Percentiles rank a stretch among this genome's conserved stretches.
Evolutionary conservation across 1,284 basidiomycete genomes (phyloP).

Genomic region (Phenoliferia sp.): DNA sequence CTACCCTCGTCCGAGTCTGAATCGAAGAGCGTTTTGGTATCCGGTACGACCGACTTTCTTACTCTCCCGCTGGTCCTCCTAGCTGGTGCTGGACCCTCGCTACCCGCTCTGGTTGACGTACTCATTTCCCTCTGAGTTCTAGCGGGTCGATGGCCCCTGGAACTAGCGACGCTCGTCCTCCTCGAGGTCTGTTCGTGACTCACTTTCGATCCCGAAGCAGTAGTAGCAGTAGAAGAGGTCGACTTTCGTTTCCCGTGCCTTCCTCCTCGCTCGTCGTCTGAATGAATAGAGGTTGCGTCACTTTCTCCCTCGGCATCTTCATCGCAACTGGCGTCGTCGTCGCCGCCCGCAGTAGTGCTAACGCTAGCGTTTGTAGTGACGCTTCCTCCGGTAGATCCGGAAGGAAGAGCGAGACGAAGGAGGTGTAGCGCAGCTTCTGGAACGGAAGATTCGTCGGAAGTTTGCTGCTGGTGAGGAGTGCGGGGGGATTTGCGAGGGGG

Average conservation of each 20-base stretch:
- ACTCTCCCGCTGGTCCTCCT: constrained; percentile 15
- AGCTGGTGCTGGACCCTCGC: not conserved
- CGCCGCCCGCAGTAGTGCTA: constrained; percentile 7
- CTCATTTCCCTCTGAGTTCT: constrained; percentile 11
- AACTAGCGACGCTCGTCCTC: constrained; percentile 19
- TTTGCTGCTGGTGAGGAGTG: not conserved
- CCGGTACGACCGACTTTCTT: constrained; percentile 11
- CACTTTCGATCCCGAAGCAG: no score
- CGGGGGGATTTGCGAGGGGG: not conserved
- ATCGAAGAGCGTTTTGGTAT: not conserved
- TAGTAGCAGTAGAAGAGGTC: no score
- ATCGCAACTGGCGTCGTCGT: constrained; percentile 12
- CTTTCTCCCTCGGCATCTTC: constrained; percentile 28
- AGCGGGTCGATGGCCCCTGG: constrained; percentile 13
- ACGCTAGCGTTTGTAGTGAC: constrained; percentile 13
- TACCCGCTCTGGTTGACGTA: not conserved
- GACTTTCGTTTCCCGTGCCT: no score
- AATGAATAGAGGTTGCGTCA: constrained; percentile 28
- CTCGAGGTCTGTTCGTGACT: no score
- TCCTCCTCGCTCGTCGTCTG: constrained; percentile 10
- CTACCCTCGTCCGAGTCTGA: constrained; percentile 3
- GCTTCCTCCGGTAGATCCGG: constrained; percentile 15
- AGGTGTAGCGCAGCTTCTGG: constrained; percentile 30
- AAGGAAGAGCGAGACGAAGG: constrained; percentile 24
- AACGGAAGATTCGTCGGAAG: not conserved